These are phyloP conservation scores for Glutinoglossum americanum DNA, from an alignment of 495 filamentous ascomycete species.

Conservation along the genomic window DNA sequence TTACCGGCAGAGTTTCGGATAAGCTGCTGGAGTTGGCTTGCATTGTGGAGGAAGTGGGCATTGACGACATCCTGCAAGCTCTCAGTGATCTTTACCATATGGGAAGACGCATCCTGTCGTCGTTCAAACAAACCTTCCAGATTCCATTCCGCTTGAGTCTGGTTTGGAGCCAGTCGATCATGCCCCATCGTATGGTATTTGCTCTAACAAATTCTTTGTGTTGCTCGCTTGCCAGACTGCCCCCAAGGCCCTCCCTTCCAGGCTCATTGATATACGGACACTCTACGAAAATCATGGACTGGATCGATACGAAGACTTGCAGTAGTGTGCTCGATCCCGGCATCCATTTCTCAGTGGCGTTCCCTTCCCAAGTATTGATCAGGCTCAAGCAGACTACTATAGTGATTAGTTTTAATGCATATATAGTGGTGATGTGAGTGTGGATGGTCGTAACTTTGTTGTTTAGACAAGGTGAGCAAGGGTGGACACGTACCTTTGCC, in stretches of 20 bases:
- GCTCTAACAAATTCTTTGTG: background rate
- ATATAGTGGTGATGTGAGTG: background rate
- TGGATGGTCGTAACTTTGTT: background rate
- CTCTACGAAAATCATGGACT: slow-evolving; percentile 1
- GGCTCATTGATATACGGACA: background rate
- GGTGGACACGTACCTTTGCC: background rate
- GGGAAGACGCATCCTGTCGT: background rate
- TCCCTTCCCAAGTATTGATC: slow-evolving; percentile 1
- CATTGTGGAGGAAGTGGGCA: background rate
- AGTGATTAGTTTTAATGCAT: background rate
- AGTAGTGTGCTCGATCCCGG: background rate
- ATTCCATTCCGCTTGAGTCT: background rate
- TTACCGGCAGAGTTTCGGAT: background rate
- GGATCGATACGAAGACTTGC: slow-evolving; percentile 1
- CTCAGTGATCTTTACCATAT: background rate
- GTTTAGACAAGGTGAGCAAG: background rate
- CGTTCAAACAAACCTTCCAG: background rate
- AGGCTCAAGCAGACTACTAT: slow-evolving; percentile 13
- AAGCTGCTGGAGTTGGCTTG: background rate
- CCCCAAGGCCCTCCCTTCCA: background rate
- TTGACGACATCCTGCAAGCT: background rate
- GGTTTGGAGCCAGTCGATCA: background rate
- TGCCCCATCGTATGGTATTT: background rate
- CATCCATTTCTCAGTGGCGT: slow-evolving; percentile 8
- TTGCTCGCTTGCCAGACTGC: background rate